phyloP scores from a whole-genome alignment of 148 eudicot species.

The Polygonum aviculare region DNA sequence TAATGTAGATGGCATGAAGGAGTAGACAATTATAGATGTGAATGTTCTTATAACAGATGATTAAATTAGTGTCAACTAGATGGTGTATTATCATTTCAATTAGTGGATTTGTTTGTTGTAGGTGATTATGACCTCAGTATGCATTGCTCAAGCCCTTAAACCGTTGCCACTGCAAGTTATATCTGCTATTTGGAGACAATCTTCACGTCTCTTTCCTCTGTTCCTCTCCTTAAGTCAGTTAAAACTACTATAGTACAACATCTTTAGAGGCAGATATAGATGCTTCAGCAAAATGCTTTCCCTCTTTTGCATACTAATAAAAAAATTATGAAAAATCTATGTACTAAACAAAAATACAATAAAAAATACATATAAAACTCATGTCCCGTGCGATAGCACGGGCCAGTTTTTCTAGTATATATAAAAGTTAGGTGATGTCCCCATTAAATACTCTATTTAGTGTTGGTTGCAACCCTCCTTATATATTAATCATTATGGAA shows the following conservation, averaged over 20 bases:
- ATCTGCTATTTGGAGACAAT: not conserved
- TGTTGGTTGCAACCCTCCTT: too few relatives aligned
- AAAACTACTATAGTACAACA: not conserved
- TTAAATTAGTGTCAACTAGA: not conserved
- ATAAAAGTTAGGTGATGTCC: too few relatives aligned
- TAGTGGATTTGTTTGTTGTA: slow-evolving; percentile 11
- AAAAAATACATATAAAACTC: too few relatives aligned
- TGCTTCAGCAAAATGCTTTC: not conserved
- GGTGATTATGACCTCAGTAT: not conserved
- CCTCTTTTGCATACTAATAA: slow-evolving; percentile 2
- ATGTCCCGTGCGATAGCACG: too few relatives aligned
- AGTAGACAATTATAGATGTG: not conserved
- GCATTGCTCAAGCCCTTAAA: not conserved
- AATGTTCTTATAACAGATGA: not conserved
- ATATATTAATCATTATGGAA: too few relatives aligned
- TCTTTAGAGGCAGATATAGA: not conserved
- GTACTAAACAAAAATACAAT: too few relatives aligned
- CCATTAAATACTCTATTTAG: too few relatives aligned
- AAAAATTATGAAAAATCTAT: not conserved
- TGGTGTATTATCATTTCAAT: not conserved
- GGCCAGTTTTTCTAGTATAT: too few relatives aligned
- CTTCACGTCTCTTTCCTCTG: not conserved
- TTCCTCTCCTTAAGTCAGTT: not conserved
- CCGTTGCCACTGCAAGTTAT: not conserved
- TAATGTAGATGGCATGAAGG: not conserved